Evolutionary conservation across 179 eudicot genomes (phyloP), one percentile per base, ranked within the genome.

Genomic region (Heliamphora ciliata): DNA sequence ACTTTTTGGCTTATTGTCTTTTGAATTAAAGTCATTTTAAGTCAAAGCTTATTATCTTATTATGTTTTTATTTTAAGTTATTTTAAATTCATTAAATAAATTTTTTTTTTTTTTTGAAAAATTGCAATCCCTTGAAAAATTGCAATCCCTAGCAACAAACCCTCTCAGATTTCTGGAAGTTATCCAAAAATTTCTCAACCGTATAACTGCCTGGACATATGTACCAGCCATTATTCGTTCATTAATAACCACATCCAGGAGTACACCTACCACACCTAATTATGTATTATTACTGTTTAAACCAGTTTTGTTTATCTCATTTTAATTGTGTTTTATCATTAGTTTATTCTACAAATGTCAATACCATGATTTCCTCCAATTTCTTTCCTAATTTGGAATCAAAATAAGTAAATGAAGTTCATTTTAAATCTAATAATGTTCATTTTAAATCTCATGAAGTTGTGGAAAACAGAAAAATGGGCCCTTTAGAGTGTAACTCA

Each of bases 221-320:
- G 40, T 31, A 31, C 40, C 40, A 31, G 40, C 40, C 40, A 31
- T 31, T 31, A 31, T 31, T 31, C 40, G 40, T 31, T 31, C 40
- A 31, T 31, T 31, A 31, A 31, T 31, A 31, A 31, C 40, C 40
- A 0, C 69, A 66, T 79, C 52, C 64, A 54, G 7, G 24, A 51
- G 64, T 46, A 69, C 46, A 69, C 76, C 82, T 68, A 80, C 76
- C 82, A 13, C 40, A 80, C 82, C 82, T 80, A 80, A 80, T 74
- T 18, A 2, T 51, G 17, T 51, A 17, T 6, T n/a, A 11, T 73
- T 31, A 7, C 77, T 73, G 10, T 47, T 71, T 71, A 5, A 5
- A 4, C 31, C 6, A 21, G 13, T 14, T 48, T 48, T 14, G 15
- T 71, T 7, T 15, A 47, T 47, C 55, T 71, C 2, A 14, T 4